phyloP scores from a whole-genome alignment of 306 rosid genomes.

The Alnus glutinosa region DNA sequence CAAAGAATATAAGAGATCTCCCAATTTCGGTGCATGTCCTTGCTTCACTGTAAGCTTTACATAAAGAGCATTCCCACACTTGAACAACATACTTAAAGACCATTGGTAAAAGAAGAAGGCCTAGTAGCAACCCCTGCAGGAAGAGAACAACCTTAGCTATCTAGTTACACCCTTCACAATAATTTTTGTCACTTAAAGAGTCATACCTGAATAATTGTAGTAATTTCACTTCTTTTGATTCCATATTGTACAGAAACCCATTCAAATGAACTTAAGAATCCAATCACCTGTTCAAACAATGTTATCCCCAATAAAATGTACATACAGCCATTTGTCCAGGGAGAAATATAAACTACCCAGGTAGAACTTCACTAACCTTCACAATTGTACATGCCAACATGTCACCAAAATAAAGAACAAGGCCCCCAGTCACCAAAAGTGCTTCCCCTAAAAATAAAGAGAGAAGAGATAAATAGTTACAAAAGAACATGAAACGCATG shows the following conservation, averaged over 20 bases:
- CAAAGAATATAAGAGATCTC: constrained; percentile 62
- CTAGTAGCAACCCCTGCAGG: constrained; percentile 85
- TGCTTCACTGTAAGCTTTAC: constrained; percentile 40
- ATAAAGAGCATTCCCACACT: constrained; percentile 56
- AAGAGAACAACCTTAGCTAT: constrained; percentile 38
- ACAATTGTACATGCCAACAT: constrained; percentile 64
- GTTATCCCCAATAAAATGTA: constrained; percentile 29
- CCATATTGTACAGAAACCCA: constrained; percentile 45
- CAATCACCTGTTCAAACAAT: constrained; percentile 53
- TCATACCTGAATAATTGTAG: constrained; percentile 78
- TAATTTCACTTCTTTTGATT: constrained; percentile 72
- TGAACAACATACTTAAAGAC: constrained; percentile 60
- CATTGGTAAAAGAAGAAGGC: constrained; percentile 77
- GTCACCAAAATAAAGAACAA: constrained; percentile 90
- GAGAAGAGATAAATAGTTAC: constrained; percentile 10
- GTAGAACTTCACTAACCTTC: constrained; percentile 53
- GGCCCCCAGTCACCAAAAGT: constrained; percentile 76
- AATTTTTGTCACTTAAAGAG: constrained; percentile 27
- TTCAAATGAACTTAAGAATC: constrained; percentile 48
- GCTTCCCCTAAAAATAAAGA: constrained; percentile 67
- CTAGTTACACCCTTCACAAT: constrained; percentile 26
- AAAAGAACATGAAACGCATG: constrained; percentile 15
- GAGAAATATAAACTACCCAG: constrained; percentile 4
- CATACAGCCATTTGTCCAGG: constrained; percentile 16
- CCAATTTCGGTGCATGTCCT: constrained; percentile 57